These are phyloP conservation scores for Fusarium denticulatum DNA, from an alignment of 2,329 filamentous ascomycete species.

Conservation along the genomic window DNA sequence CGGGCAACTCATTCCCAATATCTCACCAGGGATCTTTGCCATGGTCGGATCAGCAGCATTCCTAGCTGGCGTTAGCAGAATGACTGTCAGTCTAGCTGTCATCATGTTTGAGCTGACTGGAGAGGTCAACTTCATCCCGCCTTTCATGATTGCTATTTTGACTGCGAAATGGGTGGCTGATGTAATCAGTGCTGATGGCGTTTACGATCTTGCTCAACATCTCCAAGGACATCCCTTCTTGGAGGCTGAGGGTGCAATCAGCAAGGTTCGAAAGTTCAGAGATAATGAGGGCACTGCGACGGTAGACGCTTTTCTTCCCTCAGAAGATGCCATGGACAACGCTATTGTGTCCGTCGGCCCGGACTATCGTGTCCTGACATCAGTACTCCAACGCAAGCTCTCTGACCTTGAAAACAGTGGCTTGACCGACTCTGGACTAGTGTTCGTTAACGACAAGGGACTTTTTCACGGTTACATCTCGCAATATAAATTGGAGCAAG, in stretches of 20 bases:
- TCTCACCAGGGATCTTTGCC: constrained; percentile 29
- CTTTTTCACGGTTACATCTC: constrained; percentile 4
- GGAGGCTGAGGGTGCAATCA: constrained; percentile 7
- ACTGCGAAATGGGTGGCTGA: constrained; percentile 32
- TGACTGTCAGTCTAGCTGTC: constrained; percentile 31
- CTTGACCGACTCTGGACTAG: constrained; percentile 3
- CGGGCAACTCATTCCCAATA: constrained; percentile 7
- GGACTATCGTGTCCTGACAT: background rate
- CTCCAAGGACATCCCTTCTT: constrained; percentile 27
- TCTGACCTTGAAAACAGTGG: background rate
- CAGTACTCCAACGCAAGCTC: background rate
- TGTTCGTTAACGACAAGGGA: constrained; percentile 1
- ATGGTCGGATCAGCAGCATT: constrained; percentile 32
- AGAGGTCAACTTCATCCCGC: constrained; percentile 31
- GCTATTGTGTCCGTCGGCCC: background rate
- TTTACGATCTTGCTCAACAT: constrained; percentile 32
- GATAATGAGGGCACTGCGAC: constrained; percentile 6
- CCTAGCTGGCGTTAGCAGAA: constrained; percentile 27
- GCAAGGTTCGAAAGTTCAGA: background rate
- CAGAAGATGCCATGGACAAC: background rate
- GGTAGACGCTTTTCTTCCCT: background rate
- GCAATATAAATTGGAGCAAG: background rate
- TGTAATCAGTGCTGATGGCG: constrained; percentile 22
- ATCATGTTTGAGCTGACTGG: constrained; percentile 30
- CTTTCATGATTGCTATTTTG: constrained; percentile 21